Base-by-base conservation (phyloP, 805 yeast genomes). In the Spathaspora gorwiae region DNA sequence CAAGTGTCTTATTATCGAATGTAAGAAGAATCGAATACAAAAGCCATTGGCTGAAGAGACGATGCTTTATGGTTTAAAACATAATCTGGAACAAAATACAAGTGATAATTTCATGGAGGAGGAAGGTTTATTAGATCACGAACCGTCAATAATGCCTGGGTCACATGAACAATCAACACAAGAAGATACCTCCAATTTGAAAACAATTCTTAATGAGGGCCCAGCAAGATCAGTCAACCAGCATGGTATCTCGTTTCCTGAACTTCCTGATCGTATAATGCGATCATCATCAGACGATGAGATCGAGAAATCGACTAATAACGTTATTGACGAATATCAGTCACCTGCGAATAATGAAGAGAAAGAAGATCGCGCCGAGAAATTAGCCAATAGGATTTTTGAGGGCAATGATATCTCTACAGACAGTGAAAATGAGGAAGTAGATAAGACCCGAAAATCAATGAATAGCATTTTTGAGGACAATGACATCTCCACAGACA, bases 1-100 rank as follows among this genome's bases (percentile, higher is more conserved):
- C 55, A 76, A 79, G 49, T 78, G 83, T 55, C 69, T 82, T 47
- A 74, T 76, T 57, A 73, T 78, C 39, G 83, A 78, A 56, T 62
- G 83, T 48, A 62, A 61, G 42, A 63, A 67, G 56, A 71, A 71
- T 60, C 68, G 69, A 55, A 65, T 62, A 60, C 59, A 73, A 34
- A 68, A 70, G 51, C 76, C 76, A 5, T 61, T 70, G 58, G 73
- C 75, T 5, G 76, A 70, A 52, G 76, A 70, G 43, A 69, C 76
- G 40, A 70, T 70, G 70, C 59, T 68, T 27, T 70, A 70, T 47
- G 76, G 76, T 1, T 63, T 70, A 64, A 68, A 67, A 50, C 76
- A 70, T 52, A 68, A 70, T 50, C 68, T 66, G 44, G 71, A 66
- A 49, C 74, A 69, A 51, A 58, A 57, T 52, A 57, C 62, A 42